These are phyloP conservation scores for Passalora sequoiae DNA, from an alignment of 2,329 filamentous ascomycete genomes.

Conservation along the genomic window DNA sequence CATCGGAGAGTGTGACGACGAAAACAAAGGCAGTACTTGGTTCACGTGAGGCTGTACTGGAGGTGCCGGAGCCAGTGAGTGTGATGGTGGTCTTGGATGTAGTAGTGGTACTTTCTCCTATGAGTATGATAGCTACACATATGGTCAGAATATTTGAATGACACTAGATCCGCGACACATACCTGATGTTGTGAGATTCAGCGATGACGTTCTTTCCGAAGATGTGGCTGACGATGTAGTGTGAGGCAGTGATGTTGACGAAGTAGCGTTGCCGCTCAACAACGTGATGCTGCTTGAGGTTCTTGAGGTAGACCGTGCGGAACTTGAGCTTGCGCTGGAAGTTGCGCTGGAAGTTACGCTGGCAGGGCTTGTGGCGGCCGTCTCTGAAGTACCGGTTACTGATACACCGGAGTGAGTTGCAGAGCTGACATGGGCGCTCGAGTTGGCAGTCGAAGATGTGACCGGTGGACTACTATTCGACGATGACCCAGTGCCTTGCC, in stretches of 20 bases:
- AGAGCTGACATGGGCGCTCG: conserved; percentile 2
- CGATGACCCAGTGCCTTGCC: conserved; percentile 19
- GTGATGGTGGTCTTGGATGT: conserved; percentile 20
- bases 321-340: neutral
- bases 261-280: conserved; percentile 5
- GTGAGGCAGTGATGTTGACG: conserved; percentile 8
- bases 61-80: conserved; percentile 4
- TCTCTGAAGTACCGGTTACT: neutral
- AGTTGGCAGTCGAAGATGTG: neutral
- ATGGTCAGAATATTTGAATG: conserved; percentile 9
- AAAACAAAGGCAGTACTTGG: conserved; percentile 16
- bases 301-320: neutral
- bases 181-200: conserved; percentile 27
- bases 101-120: conserved; percentile 17
- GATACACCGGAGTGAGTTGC: neutral
- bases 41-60: conserved; percentile 8
- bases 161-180: conserved; percentile 3
- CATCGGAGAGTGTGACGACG: conserved; percentile 23
- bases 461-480: neutral
- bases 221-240: conserved; percentile 5
- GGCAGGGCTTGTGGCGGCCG: neutral
- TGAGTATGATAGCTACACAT: conserved; percentile 16
- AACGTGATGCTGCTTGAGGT: neutral
- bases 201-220: conserved; percentile 3
- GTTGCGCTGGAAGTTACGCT: neutral